Evolutionary conservation across 441 rosid genomes (phyloP).

Genomic region (Biscutella laevigata): DNA sequence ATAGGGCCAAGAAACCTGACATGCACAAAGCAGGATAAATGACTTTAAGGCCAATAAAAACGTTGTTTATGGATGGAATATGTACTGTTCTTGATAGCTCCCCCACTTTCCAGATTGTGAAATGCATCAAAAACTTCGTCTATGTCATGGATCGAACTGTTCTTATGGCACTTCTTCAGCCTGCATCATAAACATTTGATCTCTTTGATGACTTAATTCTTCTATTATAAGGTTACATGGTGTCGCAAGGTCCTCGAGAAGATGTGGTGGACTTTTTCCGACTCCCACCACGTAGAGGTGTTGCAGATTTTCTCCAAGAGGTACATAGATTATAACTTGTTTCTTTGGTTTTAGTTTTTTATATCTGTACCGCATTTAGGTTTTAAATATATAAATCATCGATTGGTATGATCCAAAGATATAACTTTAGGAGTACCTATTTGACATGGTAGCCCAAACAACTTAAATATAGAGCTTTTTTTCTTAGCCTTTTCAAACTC

Average conservation of each 20-base stretch:
- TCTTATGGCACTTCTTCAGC: conserved; percentile 90
- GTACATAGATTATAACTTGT: conserved; percentile 27
- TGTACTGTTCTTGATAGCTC: conserved; percentile 95
- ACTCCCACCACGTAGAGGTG: conserved; percentile 71
- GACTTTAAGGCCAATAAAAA: conserved; percentile 89
- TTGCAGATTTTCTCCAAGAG: conserved; percentile 97
- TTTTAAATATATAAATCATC: too few relatives aligned
- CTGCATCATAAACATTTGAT: conserved; percentile 91
- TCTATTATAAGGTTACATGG: conserved; percentile 72
- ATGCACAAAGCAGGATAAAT: conserved; percentile 60
- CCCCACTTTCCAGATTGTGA: conserved; percentile 80
- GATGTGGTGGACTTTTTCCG: conserved; percentile 68
- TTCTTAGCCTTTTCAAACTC: background rate
- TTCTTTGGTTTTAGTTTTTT: background rate
- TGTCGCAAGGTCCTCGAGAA: conserved; percentile 73
- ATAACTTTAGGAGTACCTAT: too few relatives aligned
- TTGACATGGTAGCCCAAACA: too few relatives aligned
- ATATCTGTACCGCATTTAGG: background rate
- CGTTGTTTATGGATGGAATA: conserved; percentile 91
- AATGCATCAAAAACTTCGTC: conserved; percentile 65
- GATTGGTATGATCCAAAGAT: too few relatives aligned
- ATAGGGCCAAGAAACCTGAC: too few relatives aligned
- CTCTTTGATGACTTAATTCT: conserved; percentile 76
- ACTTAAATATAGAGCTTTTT: background rate
- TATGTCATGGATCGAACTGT: conserved; percentile 84